Evolutionary conservation across 2,329 filamentous ascomycete species (phyloP).

Genomic region (Lecanosticta acicola): DNA sequence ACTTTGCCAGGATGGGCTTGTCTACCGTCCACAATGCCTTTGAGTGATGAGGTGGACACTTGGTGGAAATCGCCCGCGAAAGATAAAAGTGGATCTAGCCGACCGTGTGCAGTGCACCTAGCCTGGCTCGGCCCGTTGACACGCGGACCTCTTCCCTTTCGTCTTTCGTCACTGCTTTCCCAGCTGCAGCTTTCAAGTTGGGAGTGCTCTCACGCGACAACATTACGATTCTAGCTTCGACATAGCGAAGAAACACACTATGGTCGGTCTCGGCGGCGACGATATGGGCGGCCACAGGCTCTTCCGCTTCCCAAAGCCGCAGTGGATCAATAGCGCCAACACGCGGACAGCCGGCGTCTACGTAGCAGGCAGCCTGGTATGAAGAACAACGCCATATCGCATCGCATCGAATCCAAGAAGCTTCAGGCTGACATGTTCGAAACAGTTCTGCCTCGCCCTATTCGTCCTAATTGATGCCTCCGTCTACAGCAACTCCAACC

Average conservation of each 20-base stretch:
- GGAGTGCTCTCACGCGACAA: neutral
- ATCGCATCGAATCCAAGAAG: neutral
- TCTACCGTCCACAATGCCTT: neutral
- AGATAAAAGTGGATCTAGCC: neutral
- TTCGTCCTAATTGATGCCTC: conserved; percentile 65
- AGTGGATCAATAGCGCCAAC: conserved; percentile 61
- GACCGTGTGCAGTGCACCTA: neutral
- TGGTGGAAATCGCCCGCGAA: neutral
- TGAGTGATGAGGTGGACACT: neutral
- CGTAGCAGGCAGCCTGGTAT: conserved; percentile 59
- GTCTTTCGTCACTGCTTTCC: neutral
- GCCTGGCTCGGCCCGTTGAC: neutral
- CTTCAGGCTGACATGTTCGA: neutral
- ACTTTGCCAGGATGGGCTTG: neutral
- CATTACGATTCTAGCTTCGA: neutral
- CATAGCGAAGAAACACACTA: neutral
- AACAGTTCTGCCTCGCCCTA: conserved; percentile 62
- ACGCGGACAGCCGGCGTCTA: conserved; percentile 62
- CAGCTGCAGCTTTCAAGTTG: neutral
- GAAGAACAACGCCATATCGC: conserved; percentile 14
- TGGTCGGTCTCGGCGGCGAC: conserved; percentile 7
- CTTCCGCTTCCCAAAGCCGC: conserved; percentile 62
- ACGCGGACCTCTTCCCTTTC: neutral
- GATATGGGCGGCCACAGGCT: conserved; percentile 43
- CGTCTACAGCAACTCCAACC: conserved; percentile 56